phyloP scores from a whole-genome alignment of 2,329 filamentous ascomycete genomes.

The Pseudocercospora pini-densiflorae region DNA sequence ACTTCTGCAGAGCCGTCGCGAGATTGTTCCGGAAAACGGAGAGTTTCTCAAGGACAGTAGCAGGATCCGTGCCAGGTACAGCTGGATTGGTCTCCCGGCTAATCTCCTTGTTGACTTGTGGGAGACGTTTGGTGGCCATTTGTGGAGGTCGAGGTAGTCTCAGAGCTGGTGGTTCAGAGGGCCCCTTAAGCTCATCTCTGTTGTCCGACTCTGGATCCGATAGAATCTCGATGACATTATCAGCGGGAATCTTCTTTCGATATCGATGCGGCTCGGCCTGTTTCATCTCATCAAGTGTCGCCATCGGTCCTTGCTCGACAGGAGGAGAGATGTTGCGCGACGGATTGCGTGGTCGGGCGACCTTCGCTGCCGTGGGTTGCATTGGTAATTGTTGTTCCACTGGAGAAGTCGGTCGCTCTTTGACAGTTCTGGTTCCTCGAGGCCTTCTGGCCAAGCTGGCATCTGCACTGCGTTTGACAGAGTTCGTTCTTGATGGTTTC shows the following conservation, averaged over 20 bases:
- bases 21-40: constrained; percentile 53
- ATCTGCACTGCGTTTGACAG: constrained; percentile 40
- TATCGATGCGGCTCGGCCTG: constrained; percentile 35
- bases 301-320: constrained; percentile 34
- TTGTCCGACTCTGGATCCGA: constrained; percentile 40
- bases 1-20: constrained; percentile 47
- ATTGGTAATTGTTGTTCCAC: constrained; percentile 22
- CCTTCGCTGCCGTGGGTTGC: constrained; percentile 26
- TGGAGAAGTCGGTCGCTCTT: constrained; percentile 34
- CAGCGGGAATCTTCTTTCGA: constrained; percentile 31
- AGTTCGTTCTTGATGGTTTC: constrained; percentile 32
- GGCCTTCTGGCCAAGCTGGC: constrained; percentile 43
- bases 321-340: constrained; percentile 29
- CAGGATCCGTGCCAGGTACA: constrained; percentile 48
- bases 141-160: constrained; percentile 36
- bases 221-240: constrained; percentile 43
- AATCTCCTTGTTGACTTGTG: constrained; percentile 27
- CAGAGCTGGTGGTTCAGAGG: constrained; percentile 23
- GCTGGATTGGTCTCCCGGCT: constrained; percentile 26
- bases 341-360: constrained; percentile 25
- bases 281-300: constrained; percentile 40
- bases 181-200: constrained; percentile 24
- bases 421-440: constrained; percentile 32
- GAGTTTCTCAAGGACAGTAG: constrained; percentile 50
- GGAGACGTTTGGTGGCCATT: constrained; percentile 34